phyloP scores from a whole-genome alignment of 2,329 filamentous ascomycete species.

The Fusarium haematococcum region DNA sequence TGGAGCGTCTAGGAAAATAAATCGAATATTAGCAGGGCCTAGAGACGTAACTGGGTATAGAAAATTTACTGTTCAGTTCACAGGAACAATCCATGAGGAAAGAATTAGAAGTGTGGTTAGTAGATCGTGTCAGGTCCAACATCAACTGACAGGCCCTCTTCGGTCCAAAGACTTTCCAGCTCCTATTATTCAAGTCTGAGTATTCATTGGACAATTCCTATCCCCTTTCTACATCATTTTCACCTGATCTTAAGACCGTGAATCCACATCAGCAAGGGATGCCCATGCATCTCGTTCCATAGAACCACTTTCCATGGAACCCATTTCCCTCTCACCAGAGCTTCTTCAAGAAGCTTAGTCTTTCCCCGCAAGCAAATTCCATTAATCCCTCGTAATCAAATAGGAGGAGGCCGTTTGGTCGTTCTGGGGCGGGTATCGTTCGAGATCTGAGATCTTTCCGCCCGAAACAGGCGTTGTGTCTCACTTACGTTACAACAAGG shows the following conservation, averaged over 20 bases:
- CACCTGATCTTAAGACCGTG: background rate
- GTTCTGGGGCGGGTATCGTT: conserved; percentile 9
- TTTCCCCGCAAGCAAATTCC: background rate
- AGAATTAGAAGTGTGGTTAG: background rate
- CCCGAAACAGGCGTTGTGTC: conserved; percentile 33
- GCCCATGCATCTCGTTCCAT: background rate
- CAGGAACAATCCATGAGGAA: background rate
- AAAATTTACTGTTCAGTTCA: too few species aligned
- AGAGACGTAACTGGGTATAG: background rate
- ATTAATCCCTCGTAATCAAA: background rate
- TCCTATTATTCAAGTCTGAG: background rate
- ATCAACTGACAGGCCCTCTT: background rate
- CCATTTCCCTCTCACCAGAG: background rate
- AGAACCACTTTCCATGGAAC: background rate
- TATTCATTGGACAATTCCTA: background rate
- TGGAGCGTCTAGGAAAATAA: background rate
- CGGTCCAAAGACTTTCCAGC: background rate
- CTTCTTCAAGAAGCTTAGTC: background rate
- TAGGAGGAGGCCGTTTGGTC: conserved; percentile 5
- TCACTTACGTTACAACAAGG: conserved; percentile 4
- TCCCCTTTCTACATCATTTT: background rate
- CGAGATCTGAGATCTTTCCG: conserved; percentile 31
- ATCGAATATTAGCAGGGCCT: background rate
- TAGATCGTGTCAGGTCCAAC: background rate
- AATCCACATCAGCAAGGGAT: background rate